phyloP scores from a whole-genome alignment of 331 rosid genomes.

The Pyrus hybrid region DNA sequence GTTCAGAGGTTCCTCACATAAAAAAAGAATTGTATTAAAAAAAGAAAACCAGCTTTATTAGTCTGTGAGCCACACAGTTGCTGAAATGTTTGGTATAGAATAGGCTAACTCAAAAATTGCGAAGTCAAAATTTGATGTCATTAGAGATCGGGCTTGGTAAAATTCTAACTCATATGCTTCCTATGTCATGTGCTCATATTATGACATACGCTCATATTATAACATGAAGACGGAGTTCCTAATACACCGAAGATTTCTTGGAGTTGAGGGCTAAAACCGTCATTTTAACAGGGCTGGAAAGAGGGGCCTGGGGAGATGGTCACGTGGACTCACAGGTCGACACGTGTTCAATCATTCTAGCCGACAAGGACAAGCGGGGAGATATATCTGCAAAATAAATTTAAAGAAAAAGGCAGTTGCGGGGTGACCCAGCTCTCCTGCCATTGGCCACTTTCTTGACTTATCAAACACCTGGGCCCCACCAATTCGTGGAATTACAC shows the following conservation, averaged over 20 bases:
- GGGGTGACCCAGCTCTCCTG: constrained; percentile 34
- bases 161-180: too few species aligned
- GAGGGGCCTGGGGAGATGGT: constrained; percentile 26
- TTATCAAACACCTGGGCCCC: constrained; percentile 61
- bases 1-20: too few species aligned
- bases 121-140: too few species aligned
- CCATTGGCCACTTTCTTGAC: constrained; percentile 70
- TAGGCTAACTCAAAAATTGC: too few species aligned
- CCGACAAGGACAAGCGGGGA: constrained; percentile 60
- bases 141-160: too few species aligned
- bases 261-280: neutral
- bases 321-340: constrained; percentile 3
- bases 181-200: too few species aligned
- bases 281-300: neutral
- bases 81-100: too few species aligned
- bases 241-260: fast-evolving
- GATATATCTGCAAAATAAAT: constrained; percentile 41
- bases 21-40: too few species aligned
- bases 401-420: constrained; percentile 44
- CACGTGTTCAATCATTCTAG: constrained; percentile 45
- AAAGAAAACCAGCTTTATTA: too few species aligned
- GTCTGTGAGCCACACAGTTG: too few species aligned
- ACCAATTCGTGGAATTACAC: constrained; percentile 44
- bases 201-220: too few species aligned
- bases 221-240: too few species aligned